Evolutionary conservation across 768 basidiomycete species (phyloP).

Genomic region (Suillus subaureus): DNA sequence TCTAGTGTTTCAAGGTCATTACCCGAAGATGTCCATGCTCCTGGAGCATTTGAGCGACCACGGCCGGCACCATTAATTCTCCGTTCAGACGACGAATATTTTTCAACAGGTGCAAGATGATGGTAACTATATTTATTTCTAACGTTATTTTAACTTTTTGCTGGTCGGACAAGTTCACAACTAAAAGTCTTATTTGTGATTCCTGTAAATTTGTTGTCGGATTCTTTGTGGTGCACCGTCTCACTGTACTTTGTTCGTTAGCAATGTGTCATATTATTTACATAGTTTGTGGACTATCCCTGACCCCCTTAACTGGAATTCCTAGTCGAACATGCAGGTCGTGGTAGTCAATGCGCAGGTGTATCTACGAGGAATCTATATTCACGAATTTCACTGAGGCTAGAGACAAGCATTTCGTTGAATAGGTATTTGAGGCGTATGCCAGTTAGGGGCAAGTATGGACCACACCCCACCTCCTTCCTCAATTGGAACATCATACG

Average conservation of each 20-base stretch:
- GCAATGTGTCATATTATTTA: no score
- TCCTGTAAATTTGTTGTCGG: not conserved
- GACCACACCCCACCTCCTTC: no score
- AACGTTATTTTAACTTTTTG: conserved; percentile 1
- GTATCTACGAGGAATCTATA: no score
- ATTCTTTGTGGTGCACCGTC: not conserved
- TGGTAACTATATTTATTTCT: conserved; percentile 7
- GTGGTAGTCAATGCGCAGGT: no score
- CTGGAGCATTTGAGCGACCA: conserved; percentile 39
- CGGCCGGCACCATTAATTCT: conserved; percentile 44
- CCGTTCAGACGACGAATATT: conserved; percentile 15
- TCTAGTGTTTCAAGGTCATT: conserved; percentile 33
- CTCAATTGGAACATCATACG: no score
- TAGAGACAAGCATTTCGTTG: no score
- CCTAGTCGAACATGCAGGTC: no score
- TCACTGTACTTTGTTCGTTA: not conserved
- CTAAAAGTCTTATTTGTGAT: not conserved
- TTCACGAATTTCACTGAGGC: no score
- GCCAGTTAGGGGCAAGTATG: no score
- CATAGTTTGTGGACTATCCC: no score
- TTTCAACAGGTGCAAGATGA: conserved; percentile 19
- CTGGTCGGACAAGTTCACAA: conserved; percentile 8
- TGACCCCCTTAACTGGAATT: no score
- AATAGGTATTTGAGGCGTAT: no score
- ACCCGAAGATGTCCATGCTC: conserved; percentile 18